Base-by-base conservation (phyloP, 345 rosid genomes). In the Ailanthus altissimus region DNA sequence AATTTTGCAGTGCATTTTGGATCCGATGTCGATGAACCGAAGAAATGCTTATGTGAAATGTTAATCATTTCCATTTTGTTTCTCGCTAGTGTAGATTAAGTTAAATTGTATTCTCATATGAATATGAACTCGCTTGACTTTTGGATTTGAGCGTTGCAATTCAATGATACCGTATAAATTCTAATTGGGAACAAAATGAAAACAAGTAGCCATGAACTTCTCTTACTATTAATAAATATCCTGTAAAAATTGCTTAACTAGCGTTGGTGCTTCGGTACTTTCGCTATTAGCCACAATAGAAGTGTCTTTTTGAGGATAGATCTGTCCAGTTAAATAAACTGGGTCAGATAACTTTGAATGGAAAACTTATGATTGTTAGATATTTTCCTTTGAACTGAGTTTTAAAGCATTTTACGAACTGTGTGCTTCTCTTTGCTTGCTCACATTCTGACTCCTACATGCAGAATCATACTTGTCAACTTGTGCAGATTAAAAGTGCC, bases 1-100 rank as follows among this genome's bases (percentile, higher is more conserved):
- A 8, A 23, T 58, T 25, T 13, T 69, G 18, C 25, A 12, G 54
- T 75, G 62, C 67, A n/a, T 32, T 63, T 63, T 46, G 62, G 51
- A 75, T 75, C 77, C 51, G 14, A 64, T 63, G 26, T 75, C 23
- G 67, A 12, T 47, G 65, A 74, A 12, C 51, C 0, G 6, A 20
- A 61, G 57, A 66, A 50, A 18, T 15, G 72, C 26, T 61, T 60
- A 0, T 14, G 56, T 20, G 9, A 58, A 43, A 23, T 42, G 51
- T 10, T 11, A 21, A 10, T 42, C 53, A 70, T 43, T 26, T 25
- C 2, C 6, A 4, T 8, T n/a, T 59, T 25, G 4, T n/a, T 46
- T 59, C 7, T 46, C 5, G 53, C n/a, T 28, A 13, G 1, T 20
- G 12, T 74, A 47, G 32, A n/a, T 47, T 74, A 47, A 0, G 43